phyloP scores from a whole-genome alignment of 768 basidiomycete species.

The Nevesoporus exiguus region DNA sequence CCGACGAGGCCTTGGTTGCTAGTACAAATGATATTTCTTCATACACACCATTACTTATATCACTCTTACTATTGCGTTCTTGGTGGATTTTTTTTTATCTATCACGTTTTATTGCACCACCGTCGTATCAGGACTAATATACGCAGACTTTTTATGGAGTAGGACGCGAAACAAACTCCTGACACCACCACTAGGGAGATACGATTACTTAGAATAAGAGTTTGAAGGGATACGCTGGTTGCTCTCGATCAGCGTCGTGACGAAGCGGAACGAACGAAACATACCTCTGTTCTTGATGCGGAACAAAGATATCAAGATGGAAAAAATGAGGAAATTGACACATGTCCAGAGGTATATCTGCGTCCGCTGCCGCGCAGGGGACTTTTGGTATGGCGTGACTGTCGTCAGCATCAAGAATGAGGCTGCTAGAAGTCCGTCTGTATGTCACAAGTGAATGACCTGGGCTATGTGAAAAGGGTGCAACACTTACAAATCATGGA shows the following conservation, averaged over 20 bases:
- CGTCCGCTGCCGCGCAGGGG: slow-evolving; percentile 70
- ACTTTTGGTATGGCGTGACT: slow-evolving; percentile 73
- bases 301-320: slow-evolving; percentile 83
- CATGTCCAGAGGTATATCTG: slow-evolving; percentile 89
- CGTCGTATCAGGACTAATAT: slow-evolving; percentile 1
- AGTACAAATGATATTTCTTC: slow-evolving; percentile 3
- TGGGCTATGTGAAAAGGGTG: not conserved
- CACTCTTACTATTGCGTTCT: slow-evolving; percentile 11
- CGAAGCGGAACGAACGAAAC: slow-evolving; percentile 2
- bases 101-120: slow-evolving; percentile 12
- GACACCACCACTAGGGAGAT: not conserved
- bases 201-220: slow-evolving; percentile 52
- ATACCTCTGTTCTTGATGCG: slow-evolving; percentile 87
- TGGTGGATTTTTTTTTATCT: slow-evolving; percentile 25
- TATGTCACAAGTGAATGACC: not conserved
- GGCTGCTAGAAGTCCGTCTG: slow-evolving; percentile 81
- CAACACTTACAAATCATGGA: slow-evolving; percentile 73
- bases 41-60: slow-evolving; percentile 21
- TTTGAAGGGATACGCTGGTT: slow-evolving; percentile 75
- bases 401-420: slow-evolving; percentile 79
- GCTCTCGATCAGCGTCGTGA: not conserved
- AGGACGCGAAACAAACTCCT: not conserved
- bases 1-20: not conserved
- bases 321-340: slow-evolving; percentile 81
- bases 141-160: not conserved